Percentiles rank a stretch among this genome's conserved stretches.
phyloP scores from a whole-genome alignment of 2,329 filamentous ascomycete species.

The Dactylella cylindrospora region DNA sequence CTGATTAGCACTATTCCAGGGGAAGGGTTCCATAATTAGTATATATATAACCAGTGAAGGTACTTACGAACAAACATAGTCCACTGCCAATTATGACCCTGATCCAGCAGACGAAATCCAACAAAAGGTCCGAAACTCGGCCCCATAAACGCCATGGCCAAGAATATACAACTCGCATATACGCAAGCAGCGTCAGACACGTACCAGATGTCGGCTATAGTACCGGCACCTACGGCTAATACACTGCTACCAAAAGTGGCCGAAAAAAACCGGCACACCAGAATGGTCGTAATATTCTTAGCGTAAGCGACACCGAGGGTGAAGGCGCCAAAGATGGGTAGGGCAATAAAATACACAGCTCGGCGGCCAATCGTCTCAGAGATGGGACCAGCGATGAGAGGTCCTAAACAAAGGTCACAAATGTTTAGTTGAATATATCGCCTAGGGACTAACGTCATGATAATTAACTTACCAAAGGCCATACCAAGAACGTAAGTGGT shows the following conservation, averaged over 20 bases:
- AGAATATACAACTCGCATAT: constrained; percentile 31
- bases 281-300: constrained; percentile 47
- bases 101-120: constrained; percentile 28
- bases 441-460: no score
- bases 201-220: constrained; percentile 57
- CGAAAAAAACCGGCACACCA: constrained; percentile 53
- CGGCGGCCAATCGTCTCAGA: constrained; percentile 41
- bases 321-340: constrained; percentile 48
- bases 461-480: constrained; percentile 33
- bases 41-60: no score
- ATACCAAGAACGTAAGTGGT: constrained; percentile 40
- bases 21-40: no score
- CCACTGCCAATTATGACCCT: constrained; percentile 37
- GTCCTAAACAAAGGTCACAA: constrained; percentile 43
- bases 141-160: constrained; percentile 42
- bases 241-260: constrained; percentile 53
- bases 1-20: no score
- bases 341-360: constrained; percentile 48
- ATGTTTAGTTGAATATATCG: no score
- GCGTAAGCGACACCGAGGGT: constrained; percentile 48
- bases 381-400: constrained; percentile 45
- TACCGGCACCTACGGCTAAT: constrained; percentile 58
- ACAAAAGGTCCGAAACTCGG: constrained; percentile 35
- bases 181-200: constrained; percentile 2
- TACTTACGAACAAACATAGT: constrained; percentile 36